Base-by-base conservation (phyloP, 139 green algal genomes). In the Desmodesmus armatus region DNA sequence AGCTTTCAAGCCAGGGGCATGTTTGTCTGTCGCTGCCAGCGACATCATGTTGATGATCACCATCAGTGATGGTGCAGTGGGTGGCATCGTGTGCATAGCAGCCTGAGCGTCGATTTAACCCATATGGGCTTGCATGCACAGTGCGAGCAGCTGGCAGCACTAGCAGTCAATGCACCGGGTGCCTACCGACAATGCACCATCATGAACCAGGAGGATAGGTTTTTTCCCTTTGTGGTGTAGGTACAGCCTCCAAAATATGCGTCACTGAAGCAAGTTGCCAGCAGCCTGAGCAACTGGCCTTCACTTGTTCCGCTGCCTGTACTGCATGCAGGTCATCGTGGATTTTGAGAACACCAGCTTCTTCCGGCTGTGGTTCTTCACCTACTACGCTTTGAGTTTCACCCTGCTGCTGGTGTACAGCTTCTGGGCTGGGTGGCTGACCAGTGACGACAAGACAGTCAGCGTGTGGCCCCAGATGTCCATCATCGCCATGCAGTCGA, bases 321-420 rank as follows among this genome's bases (percentile, higher is more conserved):
- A n/a, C n/a, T n/a, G n/a, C n/a, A n/a, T n/a, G n/a, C 62, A 71
- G 62, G 44, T 80, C 49, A 80, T 80, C 29, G 49, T 80, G 35
- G 73, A 80, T 31, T 80, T 47, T 47, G 37, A 80, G 49, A 80
- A 80, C 49, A 80, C 73, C 25, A 47, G 47, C 33, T 69, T 25
- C 21, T 31, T 72, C 31, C 43, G 35, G 44, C 27, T 80, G 29
- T 80, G 73, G 73, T 80, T 80, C 49, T 80, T 80, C 21, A 29
- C 31, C 73, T 80, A 80, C 73, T 80, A 47, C 17, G 15, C 37
- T 37, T 5, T 41, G 15, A 67, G 44, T 19, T 80, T 80, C 35
- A 31, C 47, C 4, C 73, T 80, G 31, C 44, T 80, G 47, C 66
- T 69, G 9, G 49, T 67, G 31, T 67, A 80, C 35, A n/a, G 31